Evolutionary conservation across 2,329 filamentous ascomycete species (phyloP).

Genomic region (Pseudocercospora fuligena): DNA sequence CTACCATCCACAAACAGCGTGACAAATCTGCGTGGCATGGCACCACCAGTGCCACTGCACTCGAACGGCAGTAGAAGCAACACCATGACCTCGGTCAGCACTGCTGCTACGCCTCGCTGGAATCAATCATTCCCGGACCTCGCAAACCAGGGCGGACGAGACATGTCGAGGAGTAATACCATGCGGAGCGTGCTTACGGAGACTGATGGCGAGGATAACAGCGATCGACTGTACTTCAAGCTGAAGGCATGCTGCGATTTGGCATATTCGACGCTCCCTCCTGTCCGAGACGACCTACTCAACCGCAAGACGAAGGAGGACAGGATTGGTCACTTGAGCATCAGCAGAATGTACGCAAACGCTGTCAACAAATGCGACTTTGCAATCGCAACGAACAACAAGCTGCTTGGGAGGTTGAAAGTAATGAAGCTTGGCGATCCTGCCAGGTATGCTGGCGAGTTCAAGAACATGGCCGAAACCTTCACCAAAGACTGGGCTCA

Average conservation of each 20-base stretch:
- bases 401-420: constrained; percentile 73
- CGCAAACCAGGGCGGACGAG: constrained; percentile 41
- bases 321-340: constrained; percentile 43
- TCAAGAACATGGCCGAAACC: constrained; percentile 73
- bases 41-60: constrained; percentile 50
- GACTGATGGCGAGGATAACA: constrained; percentile 77
- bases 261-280: constrained; percentile 72
- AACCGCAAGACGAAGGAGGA: constrained; percentile 67
- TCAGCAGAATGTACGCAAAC: constrained; percentile 67
- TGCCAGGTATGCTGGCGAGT: constrained; percentile 66
- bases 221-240: constrained; percentile 81
- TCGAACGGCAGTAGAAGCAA: constrained; percentile 58
- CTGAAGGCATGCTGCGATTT: constrained; percentile 75
- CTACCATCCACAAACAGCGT: constrained; percentile 50
- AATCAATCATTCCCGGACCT: constrained; percentile 76
- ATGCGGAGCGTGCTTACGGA: constrained; percentile 63
- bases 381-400: constrained; percentile 74
- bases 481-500: constrained; percentile 74
- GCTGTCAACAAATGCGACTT: constrained; percentile 73
- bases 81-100: constrained; percentile 51
- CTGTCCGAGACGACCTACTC: constrained; percentile 69
- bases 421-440: constrained; percentile 85
- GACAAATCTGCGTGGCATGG: constrained; percentile 41
- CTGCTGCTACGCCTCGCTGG: constrained; percentile 72
- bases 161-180: constrained; percentile 50